Evolutionary conservation across 2,329 filamentous ascomycete genomes (phyloP), one percentile per base, ranked within the genome.

Genomic region (Botrytis fabae): DNA sequence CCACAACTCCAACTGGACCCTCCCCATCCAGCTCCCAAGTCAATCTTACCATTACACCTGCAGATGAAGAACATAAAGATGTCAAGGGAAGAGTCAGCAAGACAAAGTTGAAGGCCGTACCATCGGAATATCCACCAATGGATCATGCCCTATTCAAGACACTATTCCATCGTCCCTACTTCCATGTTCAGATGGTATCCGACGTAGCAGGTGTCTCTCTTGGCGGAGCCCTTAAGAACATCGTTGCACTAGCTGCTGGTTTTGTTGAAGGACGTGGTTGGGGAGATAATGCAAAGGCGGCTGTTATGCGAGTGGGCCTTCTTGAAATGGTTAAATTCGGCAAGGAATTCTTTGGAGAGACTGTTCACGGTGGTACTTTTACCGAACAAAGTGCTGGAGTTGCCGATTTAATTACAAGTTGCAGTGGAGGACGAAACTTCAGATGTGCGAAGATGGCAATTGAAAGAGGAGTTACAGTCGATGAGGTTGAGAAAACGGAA

Each of bases 261-360:
- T 99, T 97, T 82, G 94, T 98, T 62, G 94, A 97, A 77, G 96
- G 96, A 51, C 89, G 95, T 75, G 95, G 95, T 77, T 99, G 96
- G 95, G 96, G 96, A 80, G 95, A 98, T 85, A 99, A 98, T 78
- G 95, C 95, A 77, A 98, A 99, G 85, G 94, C 96, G n/a, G 96
- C 96, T 63, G 91, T 99, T 74, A 98, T 99, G 94, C 93, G 96
- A 60, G 92, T 98, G 32, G 96, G 96, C 12, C 89, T 99, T 63
- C 87, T 98, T 78, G 96, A 99, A 84, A 97, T 98, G 92, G 94
- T 98, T 80, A 92, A 93, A 81, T 99, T 99, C 78, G 95, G 95
- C 76, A 94, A 95, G 82, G 90, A 92, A 78, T 99, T 98, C 86
- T 99, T 98, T 81, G 89, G 90, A 28, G 88, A 95, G 79, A 93